Conservation (phyloP, 176 grass and related monocot species). For the Oryza rufipogon region DNA sequence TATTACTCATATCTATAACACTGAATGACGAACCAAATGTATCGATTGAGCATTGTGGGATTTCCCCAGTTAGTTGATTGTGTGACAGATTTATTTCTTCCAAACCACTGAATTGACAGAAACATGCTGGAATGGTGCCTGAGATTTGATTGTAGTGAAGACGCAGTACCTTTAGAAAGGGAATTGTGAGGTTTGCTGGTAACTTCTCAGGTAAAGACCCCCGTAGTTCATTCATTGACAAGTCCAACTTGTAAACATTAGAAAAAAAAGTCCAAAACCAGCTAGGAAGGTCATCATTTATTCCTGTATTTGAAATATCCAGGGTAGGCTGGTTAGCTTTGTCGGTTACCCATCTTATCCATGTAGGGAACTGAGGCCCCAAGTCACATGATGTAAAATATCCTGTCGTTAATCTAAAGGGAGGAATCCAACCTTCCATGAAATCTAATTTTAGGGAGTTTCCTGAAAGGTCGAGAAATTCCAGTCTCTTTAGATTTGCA, state of each 20-base stretch:
- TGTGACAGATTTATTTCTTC: no score
- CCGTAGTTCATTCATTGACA: neutral
- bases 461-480: conserved; percentile 29
- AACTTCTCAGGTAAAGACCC: neutral
- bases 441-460: conserved; percentile 41
- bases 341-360: no score
- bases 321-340: no score
- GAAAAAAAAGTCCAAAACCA: no score
- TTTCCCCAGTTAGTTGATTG: conserved; percentile 23
- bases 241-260: no score
- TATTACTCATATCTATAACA: conserved; percentile 25
- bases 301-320: no score
- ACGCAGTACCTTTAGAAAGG: neutral
- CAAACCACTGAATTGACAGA: no score
- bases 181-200: conserved; percentile 14
- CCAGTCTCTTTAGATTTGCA: conserved; percentile 6
- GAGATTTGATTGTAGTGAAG: conserved; percentile 42
- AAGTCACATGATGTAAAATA: no score
- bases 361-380: no score
- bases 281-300: no score
- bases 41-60: neutral
- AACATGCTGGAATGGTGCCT: conserved; percentile 6
- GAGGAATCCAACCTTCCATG: conserved; percentile 46
- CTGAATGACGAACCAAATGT: neutral
- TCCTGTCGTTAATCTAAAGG: conserved; percentile 21